These are phyloP conservation scores for Tulasnella sp. DNA, from an alignment of 768 basidiomycete genomes.

Conservation along the genomic window DNA sequence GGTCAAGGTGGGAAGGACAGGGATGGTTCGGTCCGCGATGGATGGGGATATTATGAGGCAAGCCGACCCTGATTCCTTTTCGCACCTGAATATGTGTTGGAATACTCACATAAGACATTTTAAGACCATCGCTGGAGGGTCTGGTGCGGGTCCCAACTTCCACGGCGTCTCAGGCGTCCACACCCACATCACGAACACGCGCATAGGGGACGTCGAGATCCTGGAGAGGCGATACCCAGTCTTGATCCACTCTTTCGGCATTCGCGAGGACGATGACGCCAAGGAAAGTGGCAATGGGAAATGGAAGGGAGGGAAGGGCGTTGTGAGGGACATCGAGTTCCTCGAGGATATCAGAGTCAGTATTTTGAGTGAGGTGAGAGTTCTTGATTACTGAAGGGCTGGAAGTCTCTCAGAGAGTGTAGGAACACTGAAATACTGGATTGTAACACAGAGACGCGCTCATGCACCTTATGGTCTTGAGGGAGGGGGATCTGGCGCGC, in stretches of 20 bases:
- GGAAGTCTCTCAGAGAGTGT: no score
- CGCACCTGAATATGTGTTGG: no score
- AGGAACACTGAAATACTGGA: no score
- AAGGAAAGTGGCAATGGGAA: constrained; percentile 47
- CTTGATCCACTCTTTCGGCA: constrained; percentile 71
- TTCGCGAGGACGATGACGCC: constrained; percentile 44
- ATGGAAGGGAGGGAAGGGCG: constrained; percentile 76
- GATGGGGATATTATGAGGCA: constrained; percentile 88
- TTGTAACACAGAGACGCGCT: constrained; percentile 51
- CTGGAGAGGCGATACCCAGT: constrained; percentile 89
- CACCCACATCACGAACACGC: constrained; percentile 87
- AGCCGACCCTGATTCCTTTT: not conserved
- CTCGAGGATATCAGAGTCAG: constrained; percentile 73
- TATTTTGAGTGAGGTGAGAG: constrained; percentile 70
- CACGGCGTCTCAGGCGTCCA: constrained; percentile 90
- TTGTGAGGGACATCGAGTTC: constrained; percentile 73
- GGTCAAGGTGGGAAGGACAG: constrained; percentile 79
- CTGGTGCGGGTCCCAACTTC: constrained; percentile 82
- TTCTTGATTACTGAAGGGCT: not conserved
- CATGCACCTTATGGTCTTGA: constrained; percentile 78
- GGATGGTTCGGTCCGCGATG: constrained; percentile 59
- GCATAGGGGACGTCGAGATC: constrained; percentile 88
- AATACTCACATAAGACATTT: not conserved
- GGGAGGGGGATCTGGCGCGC: constrained; percentile 57
- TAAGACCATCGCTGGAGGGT: constrained; percentile 88